Evolutionary conservation across 2,329 filamentous ascomycete genomes (phyloP), one percentile per base, ranked within the genome.

Genomic region (Aureobasidium sp.): DNA sequence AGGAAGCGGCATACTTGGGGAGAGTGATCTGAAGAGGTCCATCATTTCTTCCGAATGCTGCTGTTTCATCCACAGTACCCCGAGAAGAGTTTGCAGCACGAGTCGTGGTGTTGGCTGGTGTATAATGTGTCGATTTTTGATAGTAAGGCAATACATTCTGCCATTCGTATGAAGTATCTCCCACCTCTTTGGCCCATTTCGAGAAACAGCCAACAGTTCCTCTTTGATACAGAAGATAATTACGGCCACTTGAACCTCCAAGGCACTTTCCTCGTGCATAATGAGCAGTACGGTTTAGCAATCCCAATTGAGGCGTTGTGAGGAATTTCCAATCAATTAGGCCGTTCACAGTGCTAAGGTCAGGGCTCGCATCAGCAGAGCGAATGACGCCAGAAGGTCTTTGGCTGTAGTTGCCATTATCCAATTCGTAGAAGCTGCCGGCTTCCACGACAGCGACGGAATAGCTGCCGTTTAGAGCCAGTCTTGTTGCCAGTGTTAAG

Each of bases 121-220:
- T 69, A 49, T 69, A 67, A 3, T 66, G 48, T 3, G 66, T 59
- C 25, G 65, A 66, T 48, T 64, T 66, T 66, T 71, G 58, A 66
- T 66, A 68, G 63, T 65, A 68, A 49, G 69, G 64, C 63, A 71
- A 49, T 51, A 71, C 45, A 62, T 70, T 70, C 17, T 67, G 64
- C 62, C 67, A 75, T 14, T 64, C 66, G 53, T 70, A 71, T 7
- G 44, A 27, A 7, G 44, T 2, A 29, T 47, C 44, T 8, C 49
- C 70, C 69, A 75, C 72, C 37, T 70, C 66, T 42, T 75, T 67
- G 0, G 73, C 73, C 74, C 74, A 76, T 53, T 62, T 63, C 57
- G 72, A 66, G 63, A 73, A 67, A n/a, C 67, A 66, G 11, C 66
- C 72, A 9, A 58, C 29, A 5, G 55, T 47, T 3, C 68, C 67